A percentile compares a stretch with the other conserved stretches of the same genome.
Conservation (phyloP, 805 yeast genomes). For the Candida nitratophila region DNA sequence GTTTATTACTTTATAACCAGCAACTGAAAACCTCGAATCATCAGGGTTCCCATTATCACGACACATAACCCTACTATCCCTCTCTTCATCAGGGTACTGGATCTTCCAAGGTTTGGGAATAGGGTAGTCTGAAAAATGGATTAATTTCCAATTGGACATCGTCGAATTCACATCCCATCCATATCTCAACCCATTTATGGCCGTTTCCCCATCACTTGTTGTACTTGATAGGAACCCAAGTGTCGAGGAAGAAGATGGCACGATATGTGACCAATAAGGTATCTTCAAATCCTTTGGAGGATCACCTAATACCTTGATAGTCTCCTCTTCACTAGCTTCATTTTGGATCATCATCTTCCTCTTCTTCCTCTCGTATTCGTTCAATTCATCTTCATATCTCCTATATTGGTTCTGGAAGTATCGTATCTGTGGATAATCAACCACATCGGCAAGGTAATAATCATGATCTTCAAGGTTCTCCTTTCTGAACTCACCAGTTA, state of each 20-base stretch:
- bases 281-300: constrained; percentile 2
- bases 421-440: constrained; percentile 24
- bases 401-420: background rate
- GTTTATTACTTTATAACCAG: constrained; percentile 15
- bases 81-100: constrained; percentile 14
- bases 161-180: constrained; percentile 28
- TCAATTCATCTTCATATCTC: constrained; percentile 1
- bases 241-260: too few relatives aligned
- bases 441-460: constrained; percentile 36
- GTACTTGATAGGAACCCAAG: too few relatives aligned
- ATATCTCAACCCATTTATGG: constrained; percentile 5
- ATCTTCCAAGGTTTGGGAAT: constrained; percentile 58
- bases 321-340: background rate
- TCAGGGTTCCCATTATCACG: background rate
- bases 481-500: constrained; percentile 41
- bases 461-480: constrained; percentile 27
- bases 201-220: constrained; percentile 1
- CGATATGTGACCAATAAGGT: constrained; percentile 16
- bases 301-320: background rate
- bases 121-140: constrained; percentile 65
- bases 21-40: constrained; percentile 13
- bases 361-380: background rate
- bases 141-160: constrained; percentile 28
- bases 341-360: background rate
- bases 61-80: constrained; percentile 7